A percentile compares a stretch with the other conserved stretches of the same genome.
These are phyloP conservation scores for Backusella australiensis DNA, from an alignment of 192 early-diverging fungal species.

Conservation along the genomic window DNA sequence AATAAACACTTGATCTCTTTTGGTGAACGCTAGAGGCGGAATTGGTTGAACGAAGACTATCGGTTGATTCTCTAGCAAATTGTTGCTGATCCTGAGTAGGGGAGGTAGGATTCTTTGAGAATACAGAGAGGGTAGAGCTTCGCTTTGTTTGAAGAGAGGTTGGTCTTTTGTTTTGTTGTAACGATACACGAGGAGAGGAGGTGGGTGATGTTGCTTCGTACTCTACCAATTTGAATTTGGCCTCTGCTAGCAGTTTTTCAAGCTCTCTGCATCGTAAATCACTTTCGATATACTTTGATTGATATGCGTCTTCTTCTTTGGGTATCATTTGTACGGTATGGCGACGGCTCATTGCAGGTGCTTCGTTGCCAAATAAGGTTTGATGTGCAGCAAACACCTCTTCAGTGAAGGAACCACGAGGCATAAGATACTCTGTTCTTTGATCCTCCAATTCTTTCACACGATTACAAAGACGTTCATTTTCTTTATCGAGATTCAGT, in stretches of 20 bases:
- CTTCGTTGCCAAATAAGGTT: slow-evolving; percentile 15
- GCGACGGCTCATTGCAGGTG: slow-evolving; percentile 19
- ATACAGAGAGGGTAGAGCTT: slow-evolving; percentile 1
- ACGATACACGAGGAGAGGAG: slow-evolving; percentile 21
- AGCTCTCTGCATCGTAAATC: slow-evolving; percentile 39
- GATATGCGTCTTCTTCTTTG: slow-evolving; percentile 20
- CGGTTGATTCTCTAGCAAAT: slow-evolving; percentile 21
- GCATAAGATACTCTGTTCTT: slow-evolving; percentile 27
- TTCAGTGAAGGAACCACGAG: slow-evolving; percentile 27
- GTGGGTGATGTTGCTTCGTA: slow-evolving; percentile 19
- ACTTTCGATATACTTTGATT: slow-evolving; percentile 33
- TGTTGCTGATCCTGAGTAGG: slow-evolving; percentile 6
- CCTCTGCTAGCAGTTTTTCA: slow-evolving; percentile 38
- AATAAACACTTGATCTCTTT: slow-evolving; percentile 32
- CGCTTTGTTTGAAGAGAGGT: slow-evolving; percentile 1
- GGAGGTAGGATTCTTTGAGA: slow-evolving; percentile 12
- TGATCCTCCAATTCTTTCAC: slow-evolving; percentile 29
- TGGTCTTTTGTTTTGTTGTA: slow-evolving; percentile 16
- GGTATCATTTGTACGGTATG: slow-evolving; percentile 29
- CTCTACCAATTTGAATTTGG: slow-evolving; percentile 37
- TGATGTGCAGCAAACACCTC: slow-evolving; percentile 32
- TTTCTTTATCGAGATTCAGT: slow-evolving; percentile 14
- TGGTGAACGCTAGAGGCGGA: slow-evolving; percentile 3
- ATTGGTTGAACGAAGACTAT: slow-evolving; percentile 19
- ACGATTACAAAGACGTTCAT: background rate